Evolutionary conservation across 2,329 filamentous ascomycete species (phyloP), one percentile per base, ranked within the genome.

Genomic region (Clarireedia paspali): DNA sequence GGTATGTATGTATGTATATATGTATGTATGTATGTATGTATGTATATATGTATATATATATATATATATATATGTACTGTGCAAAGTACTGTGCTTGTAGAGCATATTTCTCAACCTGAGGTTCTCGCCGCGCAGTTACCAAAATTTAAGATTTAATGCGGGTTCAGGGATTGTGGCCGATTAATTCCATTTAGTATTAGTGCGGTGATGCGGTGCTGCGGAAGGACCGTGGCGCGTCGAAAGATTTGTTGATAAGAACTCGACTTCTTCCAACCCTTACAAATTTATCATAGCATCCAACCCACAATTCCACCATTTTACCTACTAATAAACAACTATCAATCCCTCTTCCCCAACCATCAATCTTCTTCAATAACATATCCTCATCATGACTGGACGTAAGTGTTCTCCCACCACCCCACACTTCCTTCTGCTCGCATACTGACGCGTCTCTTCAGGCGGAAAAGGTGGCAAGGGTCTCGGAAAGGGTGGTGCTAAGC

Each of bases 401-500:
- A 73, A 78, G 77, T 80, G 66, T 52, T 30, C 51, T 48, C 57
- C 44, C 39, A n/a, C 7, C 20, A 15, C 14, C 30, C 36, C 34
- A 45, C 49, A 54, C 39, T 44, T 26, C 30, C 53, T 44, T 34
- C 38, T 14, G 6, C 39, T 10, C n/a, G 17, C 34, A 26, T 59
- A 57, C 57, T 62, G 54, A 64, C 62, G 61, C 58, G 58, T 64
- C 60, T 62, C 48, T 58, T 61, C 62, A 68, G 66, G 66, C 56
- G 66, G 66, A 66, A 68, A 68, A 80, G 91, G 91, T 77, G 91
- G 91, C 74, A 96, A 96, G 85, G 91, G 91, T 75, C 90, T 96
- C 77, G 91, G 91, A 75, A 96, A 96, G 86, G 91, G 91, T 66
- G 91, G 91, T 76, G 92, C 92, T 78, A 97, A 96, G 88, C 91